These are phyloP conservation scores for Trametes cubensis DNA, from an alignment of 768 basidiomycete species.

Conservation along the genomic window DNA sequence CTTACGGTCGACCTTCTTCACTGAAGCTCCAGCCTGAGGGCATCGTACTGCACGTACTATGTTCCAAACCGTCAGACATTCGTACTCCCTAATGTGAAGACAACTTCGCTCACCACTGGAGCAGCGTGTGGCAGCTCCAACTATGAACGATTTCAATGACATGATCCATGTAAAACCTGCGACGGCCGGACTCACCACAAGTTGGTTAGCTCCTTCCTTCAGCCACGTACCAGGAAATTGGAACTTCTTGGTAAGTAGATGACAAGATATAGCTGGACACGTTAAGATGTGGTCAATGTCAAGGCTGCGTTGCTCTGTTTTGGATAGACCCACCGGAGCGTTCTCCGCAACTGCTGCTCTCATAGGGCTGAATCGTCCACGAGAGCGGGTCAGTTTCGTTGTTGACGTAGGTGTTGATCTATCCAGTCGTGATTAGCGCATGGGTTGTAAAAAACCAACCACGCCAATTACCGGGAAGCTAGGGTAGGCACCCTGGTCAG, in stretches of 20 bases:
- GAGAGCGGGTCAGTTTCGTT: slow-evolving; percentile 8
- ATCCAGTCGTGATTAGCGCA: background rate
- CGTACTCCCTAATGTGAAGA: background rate
- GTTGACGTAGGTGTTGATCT: slow-evolving; percentile 27
- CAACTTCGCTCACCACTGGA: slow-evolving; percentile 19
- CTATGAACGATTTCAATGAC: slow-evolving; percentile 16
- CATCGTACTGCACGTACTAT: slow-evolving; percentile 34
- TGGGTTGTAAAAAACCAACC: background rate
- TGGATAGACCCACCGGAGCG: slow-evolving; percentile 26
- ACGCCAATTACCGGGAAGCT: slow-evolving; percentile 24
- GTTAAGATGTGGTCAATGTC: no score
- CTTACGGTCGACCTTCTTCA: background rate
- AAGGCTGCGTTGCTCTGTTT: background rate
- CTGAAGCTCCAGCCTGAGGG: slow-evolving; percentile 27
- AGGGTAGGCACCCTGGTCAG: slow-evolving; percentile 10
- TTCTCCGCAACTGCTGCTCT: slow-evolving; percentile 35
- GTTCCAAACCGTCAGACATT: background rate
- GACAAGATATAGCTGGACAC: slow-evolving; percentile 31
- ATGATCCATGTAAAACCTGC: background rate
- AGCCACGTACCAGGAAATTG: slow-evolving; percentile 31
- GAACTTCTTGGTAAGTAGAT: slow-evolving; percentile 28
- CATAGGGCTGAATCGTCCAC: slow-evolving; percentile 25
- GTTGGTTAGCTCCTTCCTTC: slow-evolving; percentile 27
- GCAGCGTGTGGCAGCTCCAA: slow-evolving; percentile 26
- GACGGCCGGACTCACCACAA: slow-evolving; percentile 21